Conservation (phyloP, 306 rosid species). For the Rosa lucieae region DNA sequence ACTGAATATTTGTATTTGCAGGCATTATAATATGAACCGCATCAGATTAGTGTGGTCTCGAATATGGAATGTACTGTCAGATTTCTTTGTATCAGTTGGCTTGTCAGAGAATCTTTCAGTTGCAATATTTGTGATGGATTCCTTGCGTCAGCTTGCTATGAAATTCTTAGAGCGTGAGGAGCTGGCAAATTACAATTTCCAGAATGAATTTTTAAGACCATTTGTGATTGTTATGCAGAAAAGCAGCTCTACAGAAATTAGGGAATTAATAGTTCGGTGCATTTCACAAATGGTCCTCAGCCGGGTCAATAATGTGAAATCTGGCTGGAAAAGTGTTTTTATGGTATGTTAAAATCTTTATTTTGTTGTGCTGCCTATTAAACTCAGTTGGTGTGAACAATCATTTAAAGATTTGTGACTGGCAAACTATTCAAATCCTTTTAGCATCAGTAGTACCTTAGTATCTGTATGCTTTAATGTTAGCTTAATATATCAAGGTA, state of each 20-base stretch:
- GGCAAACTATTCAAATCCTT: not conserved
- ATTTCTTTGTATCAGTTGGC: constrained; percentile 97
- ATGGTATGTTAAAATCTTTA: constrained; percentile 54
- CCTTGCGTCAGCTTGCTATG: constrained; percentile 97
- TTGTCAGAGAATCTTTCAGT: constrained; percentile 94
- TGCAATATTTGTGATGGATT: constrained; percentile 98
- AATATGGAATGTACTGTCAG: constrained; percentile 97
- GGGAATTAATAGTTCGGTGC: constrained; percentile 92
- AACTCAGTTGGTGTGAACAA: not conserved
- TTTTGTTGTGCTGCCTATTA: not conserved
- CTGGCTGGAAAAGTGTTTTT: constrained; percentile 99
- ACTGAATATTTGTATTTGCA: constrained; percentile 50
- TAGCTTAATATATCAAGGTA: not conserved
- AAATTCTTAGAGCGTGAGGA: constrained; percentile 99
- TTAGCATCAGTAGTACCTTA: not conserved
- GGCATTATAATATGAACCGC: constrained; percentile 99
- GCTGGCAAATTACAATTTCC: constrained; percentile 96
- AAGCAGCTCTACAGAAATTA: constrained; percentile 85
- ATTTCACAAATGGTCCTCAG: constrained; percentile 99
- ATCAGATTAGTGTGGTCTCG: constrained; percentile 99
- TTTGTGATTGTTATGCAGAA: constrained; percentile 96
- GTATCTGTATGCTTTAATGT: not conserved
- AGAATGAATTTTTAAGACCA: constrained; percentile 96
- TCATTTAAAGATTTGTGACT: not conserved
- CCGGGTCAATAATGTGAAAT: constrained; percentile 93